Percentiles rank a stretch among this genome's conserved stretches.
phyloP scores from a whole-genome alignment of 768 basidiomycete species.

The Lactifluus rugatus region DNA sequence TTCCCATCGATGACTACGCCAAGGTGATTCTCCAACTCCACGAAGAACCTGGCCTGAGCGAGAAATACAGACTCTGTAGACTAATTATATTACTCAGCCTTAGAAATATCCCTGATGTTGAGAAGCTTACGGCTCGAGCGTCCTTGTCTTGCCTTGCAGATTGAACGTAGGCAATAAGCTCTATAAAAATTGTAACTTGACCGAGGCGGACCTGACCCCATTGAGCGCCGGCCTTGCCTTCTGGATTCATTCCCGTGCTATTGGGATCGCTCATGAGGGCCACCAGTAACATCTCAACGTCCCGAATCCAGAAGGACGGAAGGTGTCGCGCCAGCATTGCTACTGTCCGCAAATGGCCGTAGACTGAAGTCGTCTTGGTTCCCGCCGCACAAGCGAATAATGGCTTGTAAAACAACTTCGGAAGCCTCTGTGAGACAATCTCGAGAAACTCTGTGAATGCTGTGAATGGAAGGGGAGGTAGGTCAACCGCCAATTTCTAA shows the following conservation, averaged over 20 bases:
- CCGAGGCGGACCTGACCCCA: constrained; percentile 51
- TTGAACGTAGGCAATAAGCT: constrained; percentile 48
- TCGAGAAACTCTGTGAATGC: constrained; percentile 44
- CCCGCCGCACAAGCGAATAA: constrained; percentile 62
- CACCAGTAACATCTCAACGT: constrained; percentile 67
- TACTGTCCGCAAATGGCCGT: constrained; percentile 49
- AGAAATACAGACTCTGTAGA: constrained; percentile 5
- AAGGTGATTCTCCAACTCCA: constrained; percentile 16
- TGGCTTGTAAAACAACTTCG: constrained; percentile 62
- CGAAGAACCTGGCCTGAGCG: constrained; percentile 15
- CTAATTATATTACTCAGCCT: constrained; percentile 3
- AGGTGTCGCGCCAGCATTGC: constrained; percentile 43
- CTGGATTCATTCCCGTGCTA: constrained; percentile 19
- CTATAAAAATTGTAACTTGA: constrained; percentile 50
- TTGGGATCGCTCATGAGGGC: constrained; percentile 49
- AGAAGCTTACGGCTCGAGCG: constrained; percentile 28
- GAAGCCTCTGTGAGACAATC: constrained; percentile 40
- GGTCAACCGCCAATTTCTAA: constrained; percentile 42
- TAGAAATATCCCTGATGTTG: background rate
- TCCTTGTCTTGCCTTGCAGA: constrained; percentile 31
- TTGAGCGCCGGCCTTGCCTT: constrained; percentile 16
- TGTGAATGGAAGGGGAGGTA: constrained; percentile 39
- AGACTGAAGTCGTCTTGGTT: constrained; percentile 43
- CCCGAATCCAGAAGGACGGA: constrained; percentile 54
- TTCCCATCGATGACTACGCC: constrained; percentile 11